Conservation (phyloP, 2,329 filamentous ascomycete species). For the Blumeria hordei region DNA sequence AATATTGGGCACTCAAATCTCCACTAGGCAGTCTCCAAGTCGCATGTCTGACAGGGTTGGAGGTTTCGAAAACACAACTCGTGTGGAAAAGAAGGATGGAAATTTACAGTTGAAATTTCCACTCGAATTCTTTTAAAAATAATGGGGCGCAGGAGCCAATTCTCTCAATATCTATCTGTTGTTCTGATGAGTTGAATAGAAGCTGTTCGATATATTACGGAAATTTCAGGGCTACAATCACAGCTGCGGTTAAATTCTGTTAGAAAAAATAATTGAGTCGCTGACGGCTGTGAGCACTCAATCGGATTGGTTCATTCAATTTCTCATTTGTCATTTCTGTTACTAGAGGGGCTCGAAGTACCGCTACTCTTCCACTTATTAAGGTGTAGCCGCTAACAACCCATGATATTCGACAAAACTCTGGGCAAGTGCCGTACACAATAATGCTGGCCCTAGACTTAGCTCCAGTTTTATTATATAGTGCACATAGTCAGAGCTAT, state of each 20-base stretch:
- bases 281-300: not conserved
- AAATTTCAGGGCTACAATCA: not conserved
- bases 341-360: not conserved
- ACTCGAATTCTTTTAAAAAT: not conserved
- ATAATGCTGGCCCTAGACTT: not conserved
- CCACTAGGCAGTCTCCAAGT: no score
- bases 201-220: not conserved
- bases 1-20: no score
- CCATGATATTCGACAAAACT: not conserved
- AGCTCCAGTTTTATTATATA: not conserved
- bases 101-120: constrained; percentile 1
- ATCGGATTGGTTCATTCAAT: not conserved
- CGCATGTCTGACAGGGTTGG: no score
- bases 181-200: not conserved
- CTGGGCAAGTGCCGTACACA: not conserved
- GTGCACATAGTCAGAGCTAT: not conserved
- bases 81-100: no score
- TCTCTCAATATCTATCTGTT: not conserved
- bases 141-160: not conserved
- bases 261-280: not conserved
- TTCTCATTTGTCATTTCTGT: not conserved
- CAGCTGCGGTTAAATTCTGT: not conserved
- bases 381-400: not conserved
- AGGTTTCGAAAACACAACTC: no score
- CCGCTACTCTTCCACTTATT: not conserved